phyloP scores from a whole-genome alignment of 805 yeast genomes.

The Lipomyces japonicus region DNA sequence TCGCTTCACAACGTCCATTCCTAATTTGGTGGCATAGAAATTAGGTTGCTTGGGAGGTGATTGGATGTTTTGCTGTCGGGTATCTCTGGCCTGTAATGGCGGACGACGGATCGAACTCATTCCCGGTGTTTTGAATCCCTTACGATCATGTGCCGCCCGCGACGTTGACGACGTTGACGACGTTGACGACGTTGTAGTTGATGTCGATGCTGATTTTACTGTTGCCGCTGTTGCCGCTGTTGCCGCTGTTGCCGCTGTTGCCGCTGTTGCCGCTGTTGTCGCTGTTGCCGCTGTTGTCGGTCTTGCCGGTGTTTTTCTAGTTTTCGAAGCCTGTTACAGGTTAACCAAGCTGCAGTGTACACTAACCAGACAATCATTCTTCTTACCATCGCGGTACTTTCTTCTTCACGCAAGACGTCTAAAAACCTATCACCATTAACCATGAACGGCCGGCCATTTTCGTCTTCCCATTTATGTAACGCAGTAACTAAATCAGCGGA shows the following conservation, averaged over 20 bases:
- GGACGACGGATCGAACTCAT: conserved; percentile 7
- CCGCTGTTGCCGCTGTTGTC: conserved; percentile 3
- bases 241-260: conserved; percentile 16
- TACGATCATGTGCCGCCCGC: neutral
- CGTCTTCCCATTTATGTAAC: conserved; percentile 48
- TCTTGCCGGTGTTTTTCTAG: conserved; percentile 20
- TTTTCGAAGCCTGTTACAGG: neutral
- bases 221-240: conserved; percentile 1
- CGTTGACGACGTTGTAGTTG: neutral
- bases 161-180: neutral
- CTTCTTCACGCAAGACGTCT: conserved; percentile 38
- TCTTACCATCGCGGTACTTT: conserved; percentile 8
- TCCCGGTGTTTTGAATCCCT: conserved; percentile 8
- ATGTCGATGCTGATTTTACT: conserved; percentile 1
- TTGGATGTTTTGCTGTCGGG: conserved; percentile 1
- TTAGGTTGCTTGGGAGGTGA: conserved; percentile 23
- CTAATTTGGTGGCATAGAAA: conserved; percentile 6
- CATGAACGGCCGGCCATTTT: conserved; percentile 32
- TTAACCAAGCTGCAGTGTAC: neutral
- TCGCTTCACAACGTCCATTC: neutral
- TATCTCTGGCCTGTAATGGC: conserved; percentile 8
- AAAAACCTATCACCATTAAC: conserved; percentile 52
- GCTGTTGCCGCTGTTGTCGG: conserved; percentile 2
- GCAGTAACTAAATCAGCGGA: conserved; percentile 50
- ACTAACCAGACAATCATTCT: neutral